Percentiles rank a stretch among this genome's conserved stretches.
Conservation (phyloP, 768 basidiomycete genomes). For the Suillus bovinus region DNA sequence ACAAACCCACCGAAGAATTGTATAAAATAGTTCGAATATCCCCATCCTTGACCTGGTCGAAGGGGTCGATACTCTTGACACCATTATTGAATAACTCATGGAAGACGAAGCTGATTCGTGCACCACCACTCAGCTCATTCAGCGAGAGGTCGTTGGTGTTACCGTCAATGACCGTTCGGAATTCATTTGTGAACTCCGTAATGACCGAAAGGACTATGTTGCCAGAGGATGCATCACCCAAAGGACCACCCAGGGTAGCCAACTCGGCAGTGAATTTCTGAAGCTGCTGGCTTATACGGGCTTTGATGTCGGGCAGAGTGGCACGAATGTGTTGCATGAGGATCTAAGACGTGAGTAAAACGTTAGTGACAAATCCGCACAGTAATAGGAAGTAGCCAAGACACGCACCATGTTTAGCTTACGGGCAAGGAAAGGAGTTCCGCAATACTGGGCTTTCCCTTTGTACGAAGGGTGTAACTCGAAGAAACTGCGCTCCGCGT, state of each 20-base stretch:
- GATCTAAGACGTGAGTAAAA: slow-evolving; percentile 52
- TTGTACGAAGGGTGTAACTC: slow-evolving; percentile 94
- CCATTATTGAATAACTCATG: slow-evolving; percentile 98
- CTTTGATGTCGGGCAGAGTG: slow-evolving; percentile 98
- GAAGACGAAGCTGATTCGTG: slow-evolving; percentile 98
- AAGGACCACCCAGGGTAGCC: slow-evolving; percentile 77
- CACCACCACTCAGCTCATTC: slow-evolving; percentile 98
- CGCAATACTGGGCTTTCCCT: slow-evolving; percentile 93
- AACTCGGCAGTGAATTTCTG: slow-evolving; percentile 89
- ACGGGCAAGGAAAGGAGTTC: slow-evolving; percentile 93
- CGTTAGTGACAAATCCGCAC: background rate
- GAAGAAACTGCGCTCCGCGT: slow-evolving; percentile 90
- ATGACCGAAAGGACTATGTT: slow-evolving; percentile 96
- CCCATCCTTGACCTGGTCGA: slow-evolving; percentile 98
- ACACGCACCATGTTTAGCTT: slow-evolving; percentile 87
- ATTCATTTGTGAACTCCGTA: slow-evolving; percentile 97
- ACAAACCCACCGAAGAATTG: slow-evolving; percentile 84
- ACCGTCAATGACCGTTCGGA: slow-evolving; percentile 96
- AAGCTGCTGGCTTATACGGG: slow-evolving; percentile 87
- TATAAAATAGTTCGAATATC: slow-evolving; percentile 96
- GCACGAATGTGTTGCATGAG: slow-evolving; percentile 99
- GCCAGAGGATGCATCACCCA: slow-evolving; percentile 83
- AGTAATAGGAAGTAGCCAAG: background rate
- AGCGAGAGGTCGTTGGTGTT: slow-evolving; percentile 93
- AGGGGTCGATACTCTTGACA: slow-evolving; percentile 94